Evolutionary conservation across 805 yeast genomes (phyloP).

Genomic region (Kazachstania africana): DNA sequence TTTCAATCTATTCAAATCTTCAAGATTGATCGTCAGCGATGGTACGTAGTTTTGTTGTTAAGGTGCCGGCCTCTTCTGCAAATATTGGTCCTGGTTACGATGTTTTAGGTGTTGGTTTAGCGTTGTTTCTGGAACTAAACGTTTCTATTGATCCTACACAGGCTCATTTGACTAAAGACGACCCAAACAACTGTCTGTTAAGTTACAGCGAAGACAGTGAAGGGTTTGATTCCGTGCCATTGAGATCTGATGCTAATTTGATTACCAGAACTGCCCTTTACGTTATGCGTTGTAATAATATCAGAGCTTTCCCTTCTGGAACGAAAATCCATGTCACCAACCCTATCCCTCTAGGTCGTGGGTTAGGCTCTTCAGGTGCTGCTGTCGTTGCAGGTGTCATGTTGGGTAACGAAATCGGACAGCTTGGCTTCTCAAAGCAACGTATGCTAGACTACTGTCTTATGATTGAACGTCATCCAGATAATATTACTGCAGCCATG

Average conservation of each 20-base stretch:
- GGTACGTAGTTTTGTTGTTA: conserved; percentile 45
- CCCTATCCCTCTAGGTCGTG: conserved; percentile 94
- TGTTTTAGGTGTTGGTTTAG: conserved; percentile 84
- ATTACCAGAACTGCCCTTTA: conserved; percentile 90
- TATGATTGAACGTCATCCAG: conserved; percentile 97
- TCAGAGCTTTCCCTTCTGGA: conserved; percentile 69
- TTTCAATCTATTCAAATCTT: neutral
- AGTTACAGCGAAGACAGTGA: conserved; percentile 60
- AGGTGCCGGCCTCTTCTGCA: conserved; percentile 94
- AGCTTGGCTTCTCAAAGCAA: conserved; percentile 57
- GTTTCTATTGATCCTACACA: conserved; percentile 49
- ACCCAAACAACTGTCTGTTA: conserved; percentile 59
- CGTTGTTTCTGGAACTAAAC: conserved; percentile 56
- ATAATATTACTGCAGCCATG: conserved; percentile 97
- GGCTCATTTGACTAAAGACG: conserved; percentile 37
- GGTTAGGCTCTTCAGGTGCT: conserved; percentile 94
- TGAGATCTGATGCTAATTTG: conserved; percentile 64
- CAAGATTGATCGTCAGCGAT: conserved; percentile 16
- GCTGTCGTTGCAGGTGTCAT: conserved; percentile 96
- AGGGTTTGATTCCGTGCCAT: conserved; percentile 73
- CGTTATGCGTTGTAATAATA: conserved; percentile 73
- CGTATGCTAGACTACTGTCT: conserved; percentile 88
- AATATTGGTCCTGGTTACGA: conserved; percentile 98
- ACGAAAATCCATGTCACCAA: conserved; percentile 71
- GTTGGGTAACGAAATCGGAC: conserved; percentile 77